Evolutionary conservation across 345 rosid genomes (phyloP).

Genomic region (Laguncularia racemosa): DNA sequence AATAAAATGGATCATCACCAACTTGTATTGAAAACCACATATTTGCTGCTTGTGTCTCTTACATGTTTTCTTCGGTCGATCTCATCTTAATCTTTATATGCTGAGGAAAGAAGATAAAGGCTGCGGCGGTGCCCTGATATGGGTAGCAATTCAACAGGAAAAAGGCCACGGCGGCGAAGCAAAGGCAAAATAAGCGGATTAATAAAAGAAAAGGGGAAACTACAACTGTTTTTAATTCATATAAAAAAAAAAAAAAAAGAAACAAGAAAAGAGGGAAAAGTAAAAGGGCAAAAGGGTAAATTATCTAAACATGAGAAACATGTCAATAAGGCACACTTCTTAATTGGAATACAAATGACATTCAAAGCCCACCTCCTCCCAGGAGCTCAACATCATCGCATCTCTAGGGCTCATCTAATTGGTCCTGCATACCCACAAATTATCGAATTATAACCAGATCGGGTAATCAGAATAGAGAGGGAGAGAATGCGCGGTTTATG

Average conservation of each 20-base stretch:
- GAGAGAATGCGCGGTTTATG: neutral
- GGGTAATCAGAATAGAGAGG: neutral
- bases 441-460: neutral
- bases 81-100: no score
- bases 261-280: neutral
- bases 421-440: conserved; percentile 48
- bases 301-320: conserved; percentile 9
- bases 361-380: conserved; percentile 68
- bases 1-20: no score
- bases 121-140: no score
- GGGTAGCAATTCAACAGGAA: no score
- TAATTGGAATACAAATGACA: conserved; percentile 39
- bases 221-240: neutral
- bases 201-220: no score
- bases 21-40: no score
- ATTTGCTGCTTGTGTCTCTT: no score
- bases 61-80: no score
- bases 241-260: neutral
- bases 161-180: no score
- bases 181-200: no score
- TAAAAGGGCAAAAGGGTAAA: neutral
- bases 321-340: conserved; percentile 18
- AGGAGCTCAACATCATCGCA: conserved; percentile 22
- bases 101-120: no score
- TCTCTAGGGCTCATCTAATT: conserved; percentile 60